Evolutionary conservation across 2,329 filamentous ascomycete genomes (phyloP).

Genomic region (Nigrospora oryzae): DNA sequence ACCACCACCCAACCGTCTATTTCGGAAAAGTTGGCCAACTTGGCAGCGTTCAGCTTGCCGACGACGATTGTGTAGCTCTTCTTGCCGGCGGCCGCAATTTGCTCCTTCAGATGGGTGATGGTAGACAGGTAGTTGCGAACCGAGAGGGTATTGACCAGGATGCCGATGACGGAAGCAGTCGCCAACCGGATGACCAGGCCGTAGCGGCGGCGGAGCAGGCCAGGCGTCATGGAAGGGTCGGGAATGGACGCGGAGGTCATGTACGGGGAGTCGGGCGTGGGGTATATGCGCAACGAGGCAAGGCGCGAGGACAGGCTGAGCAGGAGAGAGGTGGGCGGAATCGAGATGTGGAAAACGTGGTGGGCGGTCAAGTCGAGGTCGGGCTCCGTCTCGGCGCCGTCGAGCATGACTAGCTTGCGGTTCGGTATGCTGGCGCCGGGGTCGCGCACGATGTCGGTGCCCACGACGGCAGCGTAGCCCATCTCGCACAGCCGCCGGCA

Average conservation of each 20-base stretch:
- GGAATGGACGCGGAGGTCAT: slow-evolving; percentile 35
- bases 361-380: slow-evolving; percentile 51
- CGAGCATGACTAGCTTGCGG: slow-evolving; percentile 46
- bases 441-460: slow-evolving; percentile 67
- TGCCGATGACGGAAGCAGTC: slow-evolving; percentile 79
- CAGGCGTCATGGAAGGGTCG: slow-evolving; percentile 32
- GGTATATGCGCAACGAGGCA: slow-evolving; percentile 68
- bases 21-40: slow-evolving; percentile 93
- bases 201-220: slow-evolving; percentile 73
- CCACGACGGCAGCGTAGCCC: slow-evolving; percentile 65
- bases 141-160: slow-evolving; percentile 90
- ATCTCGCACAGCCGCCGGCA: slow-evolving; percentile 39
- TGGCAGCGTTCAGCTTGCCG: slow-evolving; percentile 90
- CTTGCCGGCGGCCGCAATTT: slow-evolving; percentile 75
- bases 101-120: slow-evolving; percentile 61
- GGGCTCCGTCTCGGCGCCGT: slow-evolving; percentile 18
- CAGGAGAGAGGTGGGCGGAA: slow-evolving; percentile 73
- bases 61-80: slow-evolving; percentile 96
- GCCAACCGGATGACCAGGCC: slow-evolving; percentile 74
- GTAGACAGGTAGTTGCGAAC: slow-evolving; percentile 85
- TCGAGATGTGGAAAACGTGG: slow-evolving; percentile 76
- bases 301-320: slow-evolving; percentile 82
- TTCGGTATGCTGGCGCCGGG: slow-evolving; percentile 80
- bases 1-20: slow-evolving; percentile 96
- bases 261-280: slow-evolving; percentile 39